Conservation (phyloP, 2,329 filamentous ascomycete genomes). For the Pestalotiopsis fici region DNA sequence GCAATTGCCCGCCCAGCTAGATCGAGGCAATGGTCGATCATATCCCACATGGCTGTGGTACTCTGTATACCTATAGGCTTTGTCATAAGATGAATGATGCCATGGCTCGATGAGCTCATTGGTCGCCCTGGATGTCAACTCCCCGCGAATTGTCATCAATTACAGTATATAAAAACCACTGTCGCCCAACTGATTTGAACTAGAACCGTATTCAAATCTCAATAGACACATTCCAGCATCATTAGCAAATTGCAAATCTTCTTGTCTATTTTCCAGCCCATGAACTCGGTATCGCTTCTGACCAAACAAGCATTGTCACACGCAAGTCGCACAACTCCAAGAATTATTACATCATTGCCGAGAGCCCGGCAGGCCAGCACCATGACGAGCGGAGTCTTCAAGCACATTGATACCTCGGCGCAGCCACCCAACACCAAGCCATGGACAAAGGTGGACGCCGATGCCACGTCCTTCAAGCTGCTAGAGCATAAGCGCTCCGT, state of each 20-base stretch:
- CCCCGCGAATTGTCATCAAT: neutral
- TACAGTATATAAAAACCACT: neutral
- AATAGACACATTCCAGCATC: neutral
- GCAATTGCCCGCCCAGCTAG: neutral
- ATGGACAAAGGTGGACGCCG: conserved; percentile 66
- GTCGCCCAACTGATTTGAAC: neutral
- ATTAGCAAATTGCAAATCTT: neutral
- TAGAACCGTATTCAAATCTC: neutral
- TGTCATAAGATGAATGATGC: conserved; percentile 1
- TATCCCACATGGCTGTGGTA: neutral
- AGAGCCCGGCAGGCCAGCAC: conserved; percentile 20
- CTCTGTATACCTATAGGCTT: neutral
- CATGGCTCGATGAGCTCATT: conserved; percentile 1
- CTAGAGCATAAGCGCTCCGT: conserved; percentile 48
- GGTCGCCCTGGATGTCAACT: neutral
- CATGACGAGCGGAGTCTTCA: conserved; percentile 61
- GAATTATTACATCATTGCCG: conserved; percentile 2
- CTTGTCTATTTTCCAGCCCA: neutral
- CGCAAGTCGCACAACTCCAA: neutral
- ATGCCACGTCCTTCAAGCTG: conserved; percentile 53
- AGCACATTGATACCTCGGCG: conserved; percentile 59
- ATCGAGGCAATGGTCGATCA: neutral
- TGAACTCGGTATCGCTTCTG: neutral
- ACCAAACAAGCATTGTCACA: neutral
- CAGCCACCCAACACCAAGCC: conserved; percentile 49